These are phyloP conservation scores for Jackrogersella multiformis DNA, from an alignment of 495 filamentous ascomycete species.

Conservation along the genomic window DNA sequence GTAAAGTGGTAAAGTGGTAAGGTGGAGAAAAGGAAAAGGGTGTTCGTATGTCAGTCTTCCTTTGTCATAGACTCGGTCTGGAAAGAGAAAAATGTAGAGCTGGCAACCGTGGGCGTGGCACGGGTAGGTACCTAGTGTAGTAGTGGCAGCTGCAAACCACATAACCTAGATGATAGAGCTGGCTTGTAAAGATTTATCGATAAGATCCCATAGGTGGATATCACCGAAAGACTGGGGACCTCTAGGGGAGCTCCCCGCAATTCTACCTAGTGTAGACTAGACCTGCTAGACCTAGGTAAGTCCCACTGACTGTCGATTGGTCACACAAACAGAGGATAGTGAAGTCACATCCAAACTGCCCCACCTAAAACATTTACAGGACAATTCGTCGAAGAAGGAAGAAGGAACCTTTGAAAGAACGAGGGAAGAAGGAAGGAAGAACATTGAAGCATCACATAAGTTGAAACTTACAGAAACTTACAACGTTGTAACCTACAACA, in stretches of 20 bases:
- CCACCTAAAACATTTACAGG: not conserved
- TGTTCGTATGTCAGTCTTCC: no score
- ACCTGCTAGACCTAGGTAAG: no score
- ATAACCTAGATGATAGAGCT: no score
- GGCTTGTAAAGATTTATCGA: slow-evolving; percentile 27
- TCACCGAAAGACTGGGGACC: not conserved
- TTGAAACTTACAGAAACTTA: no score
- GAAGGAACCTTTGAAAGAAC: not conserved
- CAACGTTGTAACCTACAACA: no score
- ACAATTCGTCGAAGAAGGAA: slow-evolving; percentile 2
- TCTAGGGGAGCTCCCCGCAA: slow-evolving; percentile 8
- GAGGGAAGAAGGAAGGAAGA: no score
- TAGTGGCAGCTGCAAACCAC: not conserved
- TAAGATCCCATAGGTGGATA: not conserved
- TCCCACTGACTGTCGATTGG: slow-evolving; percentile 3
- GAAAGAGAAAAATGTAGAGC: no score
- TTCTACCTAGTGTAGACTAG: slow-evolving; percentile 30
- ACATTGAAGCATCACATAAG: no score
- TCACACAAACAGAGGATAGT: slow-evolving; percentile 1
- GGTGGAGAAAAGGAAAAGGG: slow-evolving; percentile 14
- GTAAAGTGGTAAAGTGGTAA: not conserved
- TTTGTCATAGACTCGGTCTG: slow-evolving; percentile 16
- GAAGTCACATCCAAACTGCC: slow-evolving; percentile 6
- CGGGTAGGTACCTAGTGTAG: no score
- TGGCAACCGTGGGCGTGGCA: no score